Percentiles rank a stretch among this genome's conserved stretches.
Conservation (phyloP, 2,329 filamentous ascomycete genomes). For the Cordyceps tenuipes region DNA sequence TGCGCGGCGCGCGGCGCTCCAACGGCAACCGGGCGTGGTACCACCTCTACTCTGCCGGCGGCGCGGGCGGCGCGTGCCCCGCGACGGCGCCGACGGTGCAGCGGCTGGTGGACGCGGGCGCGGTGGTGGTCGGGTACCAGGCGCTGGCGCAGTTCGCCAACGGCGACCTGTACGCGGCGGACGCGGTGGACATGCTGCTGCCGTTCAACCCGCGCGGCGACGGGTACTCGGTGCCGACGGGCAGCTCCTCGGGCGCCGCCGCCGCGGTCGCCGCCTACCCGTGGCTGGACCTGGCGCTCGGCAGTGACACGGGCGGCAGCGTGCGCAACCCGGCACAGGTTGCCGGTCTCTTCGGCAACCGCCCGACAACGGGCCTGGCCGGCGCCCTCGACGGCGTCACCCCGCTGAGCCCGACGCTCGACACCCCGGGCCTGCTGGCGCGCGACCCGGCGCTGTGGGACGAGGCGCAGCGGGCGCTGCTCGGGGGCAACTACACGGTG, state of each 20-base stretch:
- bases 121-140: constrained; percentile 36
- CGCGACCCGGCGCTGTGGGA: constrained; percentile 13
- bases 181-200: constrained; percentile 24
- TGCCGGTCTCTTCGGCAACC: constrained; percentile 13
- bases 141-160: constrained; percentile 34
- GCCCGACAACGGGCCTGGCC: constrained; percentile 13
- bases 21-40: constrained; percentile 49
- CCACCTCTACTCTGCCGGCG: constrained; percentile 39
- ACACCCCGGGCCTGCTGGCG: constrained; percentile 13
- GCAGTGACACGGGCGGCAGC: constrained; percentile 17
- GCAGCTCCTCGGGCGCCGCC: constrained; percentile 17
- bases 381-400: constrained; percentile 10
- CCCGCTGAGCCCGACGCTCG: constrained; percentile 12
- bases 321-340: constrained; percentile 13
- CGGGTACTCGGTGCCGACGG: constrained; percentile 16
- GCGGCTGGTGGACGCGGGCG: constrained; percentile 47
- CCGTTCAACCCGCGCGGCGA: constrained; percentile 20
- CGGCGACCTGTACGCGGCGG: constrained; percentile 32
- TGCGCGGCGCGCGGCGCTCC: constrained; percentile 41
- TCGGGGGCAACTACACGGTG: background rate
- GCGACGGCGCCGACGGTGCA: constrained; percentile 42
- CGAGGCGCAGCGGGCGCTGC: constrained; percentile 2
- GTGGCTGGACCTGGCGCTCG: constrained; percentile 19
- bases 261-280: constrained; percentile 17
- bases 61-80: constrained; percentile 29